A percentile compares a stretch with the other conserved stretches of the same genome.
These are phyloP conservation scores for Penicillium sclerotigenum DNA, from an alignment of 2,329 filamentous ascomycete species.

Conservation along the genomic window DNA sequence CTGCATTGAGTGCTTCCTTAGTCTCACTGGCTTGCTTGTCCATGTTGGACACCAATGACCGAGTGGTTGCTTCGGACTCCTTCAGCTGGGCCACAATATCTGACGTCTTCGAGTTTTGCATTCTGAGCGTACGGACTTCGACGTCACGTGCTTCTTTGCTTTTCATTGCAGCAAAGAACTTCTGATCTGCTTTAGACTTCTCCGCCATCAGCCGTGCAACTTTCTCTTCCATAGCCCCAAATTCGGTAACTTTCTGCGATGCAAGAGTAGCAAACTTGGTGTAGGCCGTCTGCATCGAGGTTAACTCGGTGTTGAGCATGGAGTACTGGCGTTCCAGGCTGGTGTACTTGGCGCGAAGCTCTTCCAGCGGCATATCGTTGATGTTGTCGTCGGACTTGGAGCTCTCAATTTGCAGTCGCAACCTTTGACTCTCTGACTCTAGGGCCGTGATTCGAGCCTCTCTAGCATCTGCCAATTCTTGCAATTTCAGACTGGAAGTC, in stretches of 20 bases:
- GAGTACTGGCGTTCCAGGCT: constrained; percentile 76
- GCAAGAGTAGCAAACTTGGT: constrained; percentile 83
- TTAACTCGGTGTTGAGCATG: constrained; percentile 81
- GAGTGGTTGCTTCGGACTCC: constrained; percentile 76
- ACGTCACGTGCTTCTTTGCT: constrained; percentile 80
- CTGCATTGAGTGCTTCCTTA: constrained; percentile 70
- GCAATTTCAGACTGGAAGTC: constrained; percentile 67
- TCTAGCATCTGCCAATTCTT: constrained; percentile 74
- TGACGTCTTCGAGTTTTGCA: constrained; percentile 83
- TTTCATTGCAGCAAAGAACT: constrained; percentile 95
- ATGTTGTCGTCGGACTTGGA: constrained; percentile 45
- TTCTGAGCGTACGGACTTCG: constrained; percentile 74
- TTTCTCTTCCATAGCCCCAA: constrained; percentile 72
- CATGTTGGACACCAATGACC: constrained; percentile 72
- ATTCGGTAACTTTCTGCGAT: constrained; percentile 80
- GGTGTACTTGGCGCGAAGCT: constrained; percentile 69
- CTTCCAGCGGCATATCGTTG: constrained; percentile 63
- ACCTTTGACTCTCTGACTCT: constrained; percentile 75
- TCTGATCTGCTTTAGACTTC: constrained; percentile 95
- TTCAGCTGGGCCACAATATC: constrained; percentile 93
- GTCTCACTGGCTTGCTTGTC: constrained; percentile 88
- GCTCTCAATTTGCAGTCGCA: constrained; percentile 58
- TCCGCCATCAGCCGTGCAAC: constrained; percentile 72
- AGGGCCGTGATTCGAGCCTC: constrained; percentile 77
- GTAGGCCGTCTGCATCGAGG: constrained; percentile 85